phyloP scores from a whole-genome alignment of 441 rosid species.

The Capsella rubella region DNA sequence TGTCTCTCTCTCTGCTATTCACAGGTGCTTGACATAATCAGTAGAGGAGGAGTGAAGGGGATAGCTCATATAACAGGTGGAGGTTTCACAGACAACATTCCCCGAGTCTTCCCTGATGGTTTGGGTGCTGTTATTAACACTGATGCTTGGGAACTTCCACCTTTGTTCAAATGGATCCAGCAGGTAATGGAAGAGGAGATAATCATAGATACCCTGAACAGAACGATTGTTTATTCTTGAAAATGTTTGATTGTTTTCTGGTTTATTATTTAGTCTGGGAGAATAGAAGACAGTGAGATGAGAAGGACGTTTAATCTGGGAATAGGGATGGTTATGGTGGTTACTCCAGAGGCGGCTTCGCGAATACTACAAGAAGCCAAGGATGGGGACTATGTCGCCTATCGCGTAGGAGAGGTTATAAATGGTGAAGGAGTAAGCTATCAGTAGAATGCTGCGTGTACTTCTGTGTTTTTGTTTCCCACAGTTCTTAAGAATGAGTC shows the following conservation, averaged over 20 bases:
- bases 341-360: slow-evolving; percentile 64
- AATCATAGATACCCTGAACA: not conserved
- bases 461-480: not conserved
- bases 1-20: not conserved
- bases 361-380: slow-evolving; percentile 57
- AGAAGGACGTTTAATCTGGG: slow-evolving; percentile 92
- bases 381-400: slow-evolving; percentile 54
- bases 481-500: not conserved
- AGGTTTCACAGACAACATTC: slow-evolving; percentile 92
- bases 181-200: slow-evolving; percentile 53
- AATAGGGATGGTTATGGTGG: slow-evolving; percentile 85
- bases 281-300: slow-evolving; percentile 86
- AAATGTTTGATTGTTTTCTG: slow-evolving; percentile 22
- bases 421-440: slow-evolving; percentile 73
- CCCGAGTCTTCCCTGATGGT: slow-evolving; percentile 81
- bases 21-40: slow-evolving; percentile 81
- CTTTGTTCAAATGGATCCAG: slow-evolving; percentile 88
- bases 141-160: slow-evolving; percentile 77
- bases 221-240: not conserved
- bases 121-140: slow-evolving; percentile 74
- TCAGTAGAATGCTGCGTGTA: slow-evolving; percentile 34
- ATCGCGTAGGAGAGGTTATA: slow-evolving; percentile 77
- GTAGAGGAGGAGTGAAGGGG: slow-evolving; percentile 91
- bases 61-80: slow-evolving; percentile 96
- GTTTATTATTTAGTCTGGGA: slow-evolving; percentile 59